Evolutionary conservation across 371 early-diverging fungal genomes (phyloP), one percentile per base, ranked within the genome.

Genomic region (Mortierella sp.): DNA sequence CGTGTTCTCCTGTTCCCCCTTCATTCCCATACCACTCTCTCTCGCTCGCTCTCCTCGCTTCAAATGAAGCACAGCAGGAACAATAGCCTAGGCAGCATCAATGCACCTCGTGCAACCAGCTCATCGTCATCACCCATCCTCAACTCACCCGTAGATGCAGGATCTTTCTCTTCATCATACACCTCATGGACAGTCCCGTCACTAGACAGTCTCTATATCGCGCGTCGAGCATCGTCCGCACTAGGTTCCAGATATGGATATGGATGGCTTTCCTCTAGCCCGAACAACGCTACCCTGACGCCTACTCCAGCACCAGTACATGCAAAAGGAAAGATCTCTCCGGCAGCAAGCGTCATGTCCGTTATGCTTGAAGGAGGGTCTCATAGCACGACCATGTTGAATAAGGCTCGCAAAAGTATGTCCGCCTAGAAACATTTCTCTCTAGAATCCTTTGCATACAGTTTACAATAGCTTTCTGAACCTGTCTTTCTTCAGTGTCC

Each of bases 111-210:
- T 37, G 37, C 37, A 37, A 37, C 37, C 37, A 37, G 5, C 37
- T 37, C 37, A 37, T 5, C 37, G 9, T 9, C 37, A 37, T 37
- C 37, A 9, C 37, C 37, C 9, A 37, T 9, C 3, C 9, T 37
- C 5, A 37, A 37, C 37, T 9, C 37, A 37, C 9, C 37, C 37
- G 9, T 9, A 37, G 37, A 37, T 37, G 37, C 37, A 37, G 37
- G 37, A 37, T 37, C 37, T 5, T 37, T 37, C 37, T 37, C 51
- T 6, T 55, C 63, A 5, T 29, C 73, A 4, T 73, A 73, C 30
- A 21, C 64, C 0, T 70, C 71, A 7, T 75, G 76, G 76, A 60
- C 71, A 15, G 71, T 75, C 16, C 76, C 76, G 7, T 75, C 76
- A 0, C 62, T 75, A 15, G 76, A 75, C n/a, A 57, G 19, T 44